These are phyloP conservation scores for Macrolepiota albuminosa DNA, from an alignment of 768 basidiomycete genomes.

Conservation along the genomic window DNA sequence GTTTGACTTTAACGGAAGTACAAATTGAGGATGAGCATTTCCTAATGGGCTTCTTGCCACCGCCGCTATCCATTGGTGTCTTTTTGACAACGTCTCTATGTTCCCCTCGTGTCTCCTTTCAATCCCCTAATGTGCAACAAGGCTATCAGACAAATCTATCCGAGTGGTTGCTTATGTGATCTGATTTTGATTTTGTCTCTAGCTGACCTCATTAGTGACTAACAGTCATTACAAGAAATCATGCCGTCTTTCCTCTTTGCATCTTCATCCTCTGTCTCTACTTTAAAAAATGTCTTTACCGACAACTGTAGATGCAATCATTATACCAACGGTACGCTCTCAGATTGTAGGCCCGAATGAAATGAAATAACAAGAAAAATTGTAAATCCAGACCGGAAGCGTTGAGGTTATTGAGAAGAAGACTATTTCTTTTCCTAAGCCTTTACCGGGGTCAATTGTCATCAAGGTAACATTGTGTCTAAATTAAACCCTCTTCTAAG, in stretches of 20 bases:
- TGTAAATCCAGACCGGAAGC: slow-evolving; percentile 50
- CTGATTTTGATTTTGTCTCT: background rate
- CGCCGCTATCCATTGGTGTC: background rate
- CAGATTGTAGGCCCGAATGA: background rate
- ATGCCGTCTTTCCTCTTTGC: background rate
- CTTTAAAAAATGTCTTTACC: slow-evolving; percentile 45
- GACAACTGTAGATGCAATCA: slow-evolving; percentile 61
- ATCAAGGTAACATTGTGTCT: slow-evolving; percentile 27
- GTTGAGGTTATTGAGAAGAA: slow-evolving; percentile 72
- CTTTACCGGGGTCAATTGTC: slow-evolving; percentile 53
- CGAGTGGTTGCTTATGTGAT: background rate
- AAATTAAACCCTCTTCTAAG: background rate
- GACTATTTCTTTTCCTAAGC: slow-evolving; percentile 58
- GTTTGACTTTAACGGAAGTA: background rate
- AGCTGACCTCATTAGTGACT: background rate
- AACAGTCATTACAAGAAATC: background rate
- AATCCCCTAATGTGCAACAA: background rate
- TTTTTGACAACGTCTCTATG: background rate
- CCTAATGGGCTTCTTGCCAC: background rate
- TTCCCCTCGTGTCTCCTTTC: background rate
- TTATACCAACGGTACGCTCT: slow-evolving; percentile 46
- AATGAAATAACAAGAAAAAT: background rate
- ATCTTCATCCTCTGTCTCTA: slow-evolving; percentile 26
- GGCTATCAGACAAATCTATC: background rate
- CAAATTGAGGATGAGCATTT: background rate